phyloP scores from a whole-genome alignment of 345 rosid genomes.

The Tarenaya hassleriana region DNA sequence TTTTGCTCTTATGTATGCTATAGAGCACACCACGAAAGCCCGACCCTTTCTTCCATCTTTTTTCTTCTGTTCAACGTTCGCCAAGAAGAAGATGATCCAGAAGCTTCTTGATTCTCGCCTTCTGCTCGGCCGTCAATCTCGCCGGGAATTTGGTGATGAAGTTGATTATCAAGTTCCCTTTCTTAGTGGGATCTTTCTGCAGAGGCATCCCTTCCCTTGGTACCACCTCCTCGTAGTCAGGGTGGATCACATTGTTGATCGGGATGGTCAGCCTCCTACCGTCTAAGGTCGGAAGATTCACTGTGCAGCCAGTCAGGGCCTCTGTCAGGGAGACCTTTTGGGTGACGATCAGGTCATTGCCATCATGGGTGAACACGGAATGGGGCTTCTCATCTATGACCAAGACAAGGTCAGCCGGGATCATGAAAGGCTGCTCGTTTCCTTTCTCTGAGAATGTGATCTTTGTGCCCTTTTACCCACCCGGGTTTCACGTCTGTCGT shows the following conservation, averaged over 20 bases:
- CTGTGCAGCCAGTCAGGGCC: constrained; percentile 47
- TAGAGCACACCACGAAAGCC: constrained; percentile 9
- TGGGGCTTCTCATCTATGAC: constrained; percentile 64
- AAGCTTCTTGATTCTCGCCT: constrained; percentile 44
- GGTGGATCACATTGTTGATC: too few relatives aligned
- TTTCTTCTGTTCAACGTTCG: too few relatives aligned
- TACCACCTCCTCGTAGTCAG: too few relatives aligned
- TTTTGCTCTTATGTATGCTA: too few relatives aligned
- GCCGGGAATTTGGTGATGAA: constrained; percentile 59
- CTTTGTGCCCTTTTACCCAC: constrained; percentile 51
- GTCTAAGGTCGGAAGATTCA: too few relatives aligned
- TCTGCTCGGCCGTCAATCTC: constrained; percentile 42
- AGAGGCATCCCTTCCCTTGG: constrained; percentile 70
- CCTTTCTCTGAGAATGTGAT: constrained; percentile 53
- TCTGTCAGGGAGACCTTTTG: constrained; percentile 45
- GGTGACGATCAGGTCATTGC: constrained; percentile 41
- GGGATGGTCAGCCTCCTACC: too few relatives aligned
- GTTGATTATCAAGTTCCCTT: constrained; percentile 52
- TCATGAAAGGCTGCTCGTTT: constrained; percentile 36
- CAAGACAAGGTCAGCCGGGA: constrained; percentile 44
- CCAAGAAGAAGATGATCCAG: too few relatives aligned
- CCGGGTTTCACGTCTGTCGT: constrained; percentile 46
- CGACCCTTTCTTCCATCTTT: too few relatives aligned
- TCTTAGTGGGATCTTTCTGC: constrained; percentile 48
- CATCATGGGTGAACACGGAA: constrained; percentile 46